Conservation (phyloP, 371 early-diverging fungal genomes). For the Mucor indicus region DNA sequence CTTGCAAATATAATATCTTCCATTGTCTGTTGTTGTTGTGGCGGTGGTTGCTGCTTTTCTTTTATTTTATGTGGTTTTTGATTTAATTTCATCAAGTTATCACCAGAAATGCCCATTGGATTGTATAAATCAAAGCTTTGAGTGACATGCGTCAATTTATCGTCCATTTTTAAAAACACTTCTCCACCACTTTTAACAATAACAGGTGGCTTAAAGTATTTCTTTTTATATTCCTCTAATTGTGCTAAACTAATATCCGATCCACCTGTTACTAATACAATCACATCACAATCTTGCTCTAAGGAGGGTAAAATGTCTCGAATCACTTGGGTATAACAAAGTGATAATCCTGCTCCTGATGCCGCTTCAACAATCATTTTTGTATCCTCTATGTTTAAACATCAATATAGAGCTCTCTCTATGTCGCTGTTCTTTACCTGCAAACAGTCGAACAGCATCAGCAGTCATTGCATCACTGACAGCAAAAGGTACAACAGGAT, state of each 20-base stretch:
- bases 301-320: constrained; percentile 54
- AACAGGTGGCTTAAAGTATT: constrained; percentile 49
- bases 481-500: constrained; percentile 60
- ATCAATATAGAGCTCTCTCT: neutral
- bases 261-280: constrained; percentile 60
- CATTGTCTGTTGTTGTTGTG: neutral
- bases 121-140: constrained; percentile 29
- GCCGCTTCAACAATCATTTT: constrained; percentile 58
- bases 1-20: neutral
- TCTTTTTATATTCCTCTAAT: constrained; percentile 48
- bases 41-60: neutral
- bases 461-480: constrained; percentile 64
- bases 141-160: constrained; percentile 26
- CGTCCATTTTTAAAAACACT: constrained; percentile 54
- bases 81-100: constrained; percentile 6
- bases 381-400: constrained; percentile 43
- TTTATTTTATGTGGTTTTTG: constrained; percentile 3
- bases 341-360: constrained; percentile 55
- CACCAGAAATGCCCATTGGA: constrained; percentile 25
- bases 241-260: constrained; percentile 52
- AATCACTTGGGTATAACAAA: constrained; percentile 54
- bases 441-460: constrained; percentile 51
- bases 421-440: no score
- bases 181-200: constrained; percentile 60
- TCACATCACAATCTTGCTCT: constrained; percentile 44